Percentiles rank a stretch among this genome's conserved stretches.
phyloP scores from a whole-genome alignment of 78 protist species.

The Ministeria vibrans region DNA sequence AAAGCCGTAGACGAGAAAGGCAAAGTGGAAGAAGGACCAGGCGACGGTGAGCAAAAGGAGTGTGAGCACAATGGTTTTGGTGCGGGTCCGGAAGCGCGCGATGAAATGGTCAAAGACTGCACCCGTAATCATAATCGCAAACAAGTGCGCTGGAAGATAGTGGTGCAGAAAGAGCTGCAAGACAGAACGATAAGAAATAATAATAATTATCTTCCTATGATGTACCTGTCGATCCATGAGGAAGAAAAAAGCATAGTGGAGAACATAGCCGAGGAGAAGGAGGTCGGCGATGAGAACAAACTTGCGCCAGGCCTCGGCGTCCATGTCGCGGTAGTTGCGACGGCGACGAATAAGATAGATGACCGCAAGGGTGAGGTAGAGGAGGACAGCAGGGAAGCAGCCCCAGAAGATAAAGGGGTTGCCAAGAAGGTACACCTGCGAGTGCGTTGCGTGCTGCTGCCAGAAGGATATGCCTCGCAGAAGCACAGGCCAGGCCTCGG shows the following conservation, averaged over 20 bases:
- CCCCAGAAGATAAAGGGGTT: slow-evolving; percentile 7
- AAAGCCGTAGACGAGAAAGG: too few relatives aligned
- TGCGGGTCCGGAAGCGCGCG: neutral
- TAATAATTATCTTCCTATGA: too few relatives aligned
- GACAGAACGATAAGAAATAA: too few relatives aligned
- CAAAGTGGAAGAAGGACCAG: too few relatives aligned
- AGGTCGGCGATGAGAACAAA: neutral
- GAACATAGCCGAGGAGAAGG: neutral
- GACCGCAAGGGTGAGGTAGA: neutral
- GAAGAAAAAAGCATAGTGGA: slow-evolving; percentile 28
- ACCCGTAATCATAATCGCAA: neutral
- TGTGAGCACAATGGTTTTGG: too few relatives aligned
- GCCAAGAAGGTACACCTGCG: slow-evolving; percentile 29
- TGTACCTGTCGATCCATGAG: slow-evolving; percentile 24
- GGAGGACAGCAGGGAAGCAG: neutral
- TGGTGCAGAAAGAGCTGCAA: slow-evolving; percentile 49
- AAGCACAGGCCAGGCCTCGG: slow-evolving; percentile 18
- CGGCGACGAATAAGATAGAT: slow-evolving; percentile 7
- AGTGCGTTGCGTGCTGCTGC: slow-evolving; percentile 1
- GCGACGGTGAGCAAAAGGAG: too few relatives aligned
- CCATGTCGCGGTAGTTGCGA: slow-evolving; percentile 5
- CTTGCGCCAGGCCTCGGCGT: neutral
- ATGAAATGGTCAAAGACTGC: slow-evolving; percentile 4
- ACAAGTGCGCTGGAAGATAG: slow-evolving; percentile 42
- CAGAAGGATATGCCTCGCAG: slow-evolving; percentile 16